These are phyloP conservation scores for Letharia columbiana DNA, from an alignment of 495 filamentous ascomycete species.

Conservation along the genomic window DNA sequence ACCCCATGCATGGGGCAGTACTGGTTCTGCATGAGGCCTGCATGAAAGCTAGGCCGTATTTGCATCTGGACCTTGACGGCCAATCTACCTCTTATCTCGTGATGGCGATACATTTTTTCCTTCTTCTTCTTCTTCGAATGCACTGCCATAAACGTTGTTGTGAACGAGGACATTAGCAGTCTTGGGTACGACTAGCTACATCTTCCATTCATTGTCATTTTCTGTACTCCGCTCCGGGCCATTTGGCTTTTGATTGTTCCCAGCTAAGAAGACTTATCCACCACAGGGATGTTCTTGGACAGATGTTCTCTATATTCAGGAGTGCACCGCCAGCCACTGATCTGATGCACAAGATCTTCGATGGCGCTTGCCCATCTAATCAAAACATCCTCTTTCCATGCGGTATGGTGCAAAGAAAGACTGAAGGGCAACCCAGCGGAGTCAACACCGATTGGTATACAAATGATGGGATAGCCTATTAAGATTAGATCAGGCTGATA, in stretches of 20 bases:
- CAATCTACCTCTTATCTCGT: too few species aligned
- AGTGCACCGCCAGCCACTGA: constrained; percentile 16
- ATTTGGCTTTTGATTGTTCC: not conserved
- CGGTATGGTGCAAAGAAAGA: constrained; percentile 26
- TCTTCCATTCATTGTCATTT: too few species aligned
- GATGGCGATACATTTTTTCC: too few species aligned
- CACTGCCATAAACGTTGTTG: too few species aligned
- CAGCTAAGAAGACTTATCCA: not conserved
- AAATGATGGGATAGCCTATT: constrained; percentile 29
- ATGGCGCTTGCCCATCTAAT: constrained; percentile 30
- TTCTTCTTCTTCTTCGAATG: too few species aligned
- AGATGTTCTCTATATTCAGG: constrained; percentile 19
- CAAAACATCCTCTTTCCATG: constrained; percentile 23
- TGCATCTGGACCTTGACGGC: too few species aligned
- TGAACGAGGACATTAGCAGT: too few species aligned
- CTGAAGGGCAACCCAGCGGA: constrained; percentile 22
- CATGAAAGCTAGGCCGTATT: too few species aligned
- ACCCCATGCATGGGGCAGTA: too few species aligned
- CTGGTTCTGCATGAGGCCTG: too few species aligned
- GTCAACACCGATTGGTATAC: constrained; percentile 25
- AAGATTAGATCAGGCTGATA: not conserved
- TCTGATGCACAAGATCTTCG: constrained; percentile 22
- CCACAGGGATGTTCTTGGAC: constrained; percentile 27
- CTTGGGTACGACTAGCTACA: too few species aligned
- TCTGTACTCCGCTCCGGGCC: not conserved